These are phyloP conservation scores for Myxozyma nipponensis DNA, from an alignment of 805 yeast genomes.

Conservation along the genomic window DNA sequence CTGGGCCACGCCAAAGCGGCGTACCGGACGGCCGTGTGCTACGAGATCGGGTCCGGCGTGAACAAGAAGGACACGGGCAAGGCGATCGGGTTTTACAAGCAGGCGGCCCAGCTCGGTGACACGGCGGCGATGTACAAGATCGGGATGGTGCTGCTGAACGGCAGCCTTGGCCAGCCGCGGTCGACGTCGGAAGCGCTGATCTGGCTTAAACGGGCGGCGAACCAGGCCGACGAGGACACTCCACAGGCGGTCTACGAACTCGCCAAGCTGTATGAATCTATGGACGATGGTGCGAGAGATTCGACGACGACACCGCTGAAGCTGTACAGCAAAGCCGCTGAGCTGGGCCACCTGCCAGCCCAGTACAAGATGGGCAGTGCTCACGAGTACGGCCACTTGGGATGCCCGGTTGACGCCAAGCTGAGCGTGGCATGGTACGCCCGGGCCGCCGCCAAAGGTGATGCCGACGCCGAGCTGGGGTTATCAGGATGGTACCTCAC, in stretches of 20 bases:
- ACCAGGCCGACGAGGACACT: constrained; percentile 42
- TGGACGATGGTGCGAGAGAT: constrained; percentile 31
- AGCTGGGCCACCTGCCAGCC: constrained; percentile 58
- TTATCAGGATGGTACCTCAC: constrained; percentile 78
- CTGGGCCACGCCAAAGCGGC: constrained; percentile 57
- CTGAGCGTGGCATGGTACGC: constrained; percentile 72
- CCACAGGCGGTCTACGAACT: constrained; percentile 59
- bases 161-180: constrained; percentile 42
- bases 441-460: constrained; percentile 57
- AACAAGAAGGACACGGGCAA: constrained; percentile 42
- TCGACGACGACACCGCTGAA: constrained; percentile 44
- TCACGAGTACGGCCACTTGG: constrained; percentile 64
- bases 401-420: constrained; percentile 50
- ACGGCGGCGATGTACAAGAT: constrained; percentile 69
- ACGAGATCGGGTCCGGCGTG: constrained; percentile 59
- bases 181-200: constrained; percentile 45
- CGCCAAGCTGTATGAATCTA: constrained; percentile 50
- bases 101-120: constrained; percentile 60
- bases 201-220: constrained; percentile 53
- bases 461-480: constrained; percentile 66
- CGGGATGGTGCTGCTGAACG: constrained; percentile 60
- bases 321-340: constrained; percentile 57
- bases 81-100: constrained; percentile 53
- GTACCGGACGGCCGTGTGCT: constrained; percentile 67
- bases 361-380: constrained; percentile 69